Evolutionary conservation across 2,329 filamentous ascomycete genomes (phyloP), one percentile per base, ranked within the genome.

Genomic region (Plectosphaerella cucumerina): DNA sequence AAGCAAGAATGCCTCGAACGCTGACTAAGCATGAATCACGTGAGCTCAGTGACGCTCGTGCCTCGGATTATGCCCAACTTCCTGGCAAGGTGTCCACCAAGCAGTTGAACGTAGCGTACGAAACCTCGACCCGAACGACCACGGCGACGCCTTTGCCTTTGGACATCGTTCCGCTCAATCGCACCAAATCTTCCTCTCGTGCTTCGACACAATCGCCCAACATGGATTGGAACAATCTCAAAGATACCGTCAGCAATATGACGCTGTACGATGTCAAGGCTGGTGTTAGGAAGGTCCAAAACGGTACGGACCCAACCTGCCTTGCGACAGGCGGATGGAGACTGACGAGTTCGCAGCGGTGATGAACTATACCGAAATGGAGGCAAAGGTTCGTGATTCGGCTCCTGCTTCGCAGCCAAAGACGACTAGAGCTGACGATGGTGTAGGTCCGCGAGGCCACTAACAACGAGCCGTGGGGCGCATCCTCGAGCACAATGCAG

Each of bases 321-420:
- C 26, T 8, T 4, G 4, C 12, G 9, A 8, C 26, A 9, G 8
- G 3, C 12, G 26, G 26, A 31, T 9, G 8, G 26, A 8, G 26
- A 31, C 26, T 31, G 26, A 31, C 26, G n/a, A 17, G 14, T 41
- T 20, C 48, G 50, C 56, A 96, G 91, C 91, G 59, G 91, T 96
- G 54, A 96, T 97, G 92, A 97, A 96, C 74, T 96, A 93, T 70
- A 96, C 92, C 41, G 92, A 97, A 67, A 93, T 94, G 89, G 90
- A 95, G 73, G 70, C 81, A 43, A 85, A 84, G 78, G 80, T 84
- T 57, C 44, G 63, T 62, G 44, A 37, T 5, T 37, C 49, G 31
- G 39, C 41, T 48, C 26, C 39, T 26, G n/a, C 49, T 37, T 20
- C 18, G 26, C 26, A 49, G 39, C 23, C 49, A 31, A 50, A 47